Conservation (phyloP, 2,329 filamentous ascomycete genomes). For the Diaporthe aspalathi region DNA sequence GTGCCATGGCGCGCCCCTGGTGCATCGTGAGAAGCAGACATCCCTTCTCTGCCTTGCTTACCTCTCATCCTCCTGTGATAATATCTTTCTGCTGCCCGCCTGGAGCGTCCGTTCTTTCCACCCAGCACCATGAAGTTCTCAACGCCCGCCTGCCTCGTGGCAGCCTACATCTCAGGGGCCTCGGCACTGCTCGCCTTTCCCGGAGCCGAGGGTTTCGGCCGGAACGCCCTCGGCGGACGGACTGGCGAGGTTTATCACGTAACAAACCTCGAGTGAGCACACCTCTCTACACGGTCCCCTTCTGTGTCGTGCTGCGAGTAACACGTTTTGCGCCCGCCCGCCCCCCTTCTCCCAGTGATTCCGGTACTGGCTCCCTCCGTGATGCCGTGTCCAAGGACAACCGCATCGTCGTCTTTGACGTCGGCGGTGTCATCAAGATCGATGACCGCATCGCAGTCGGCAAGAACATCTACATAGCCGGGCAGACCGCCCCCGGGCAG, state of each 20-base stretch:
- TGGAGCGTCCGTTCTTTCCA: conserved; percentile 22
- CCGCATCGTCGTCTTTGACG: conserved; percentile 62
- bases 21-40: not conserved
- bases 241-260: conserved; percentile 25
- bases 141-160: conserved; percentile 19
- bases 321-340: no score
- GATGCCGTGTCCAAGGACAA: conserved; percentile 61
- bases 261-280: conserved; percentile 20
- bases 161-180: conserved; percentile 6
- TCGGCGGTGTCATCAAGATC: conserved; percentile 63
- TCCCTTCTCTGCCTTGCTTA: not conserved
- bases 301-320: not conserved
- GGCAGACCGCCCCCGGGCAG: conserved; percentile 61
- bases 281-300: not conserved
- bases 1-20: conserved; percentile 3
- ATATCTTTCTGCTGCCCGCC: conserved; percentile 1
- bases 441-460: conserved; percentile 58
- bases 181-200: conserved; percentile 30
- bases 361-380: conserved; percentile 60
- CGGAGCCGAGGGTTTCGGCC: conserved; percentile 30
- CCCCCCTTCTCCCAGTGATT: conserved; percentile 48
- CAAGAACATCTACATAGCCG: conserved; percentile 60
- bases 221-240: conserved; percentile 21
- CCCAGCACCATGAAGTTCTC: conserved; percentile 22
- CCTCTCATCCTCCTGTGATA: not conserved